Evolutionary conservation across 1,284 basidiomycete species (phyloP).

Genomic region (Tetrapyrgos nigripes): DNA sequence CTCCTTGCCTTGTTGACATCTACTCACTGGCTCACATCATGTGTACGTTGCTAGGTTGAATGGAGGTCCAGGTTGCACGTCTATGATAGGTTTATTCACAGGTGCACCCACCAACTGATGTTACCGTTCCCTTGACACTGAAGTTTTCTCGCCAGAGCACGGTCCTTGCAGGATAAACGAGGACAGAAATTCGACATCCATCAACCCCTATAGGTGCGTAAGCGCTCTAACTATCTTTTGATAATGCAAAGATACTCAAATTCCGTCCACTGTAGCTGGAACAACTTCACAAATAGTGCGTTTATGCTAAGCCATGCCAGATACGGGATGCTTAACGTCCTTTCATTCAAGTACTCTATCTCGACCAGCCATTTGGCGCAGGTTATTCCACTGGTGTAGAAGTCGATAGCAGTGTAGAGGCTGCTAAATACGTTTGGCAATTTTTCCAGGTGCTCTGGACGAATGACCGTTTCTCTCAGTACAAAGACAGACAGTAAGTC

Average conservation of each 20-base stretch:
- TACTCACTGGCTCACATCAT: too few species aligned
- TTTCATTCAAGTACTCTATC: conserved; percentile 45
- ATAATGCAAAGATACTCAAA: neutral
- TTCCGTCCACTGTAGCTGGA: conserved; percentile 41
- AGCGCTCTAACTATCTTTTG: too few species aligned
- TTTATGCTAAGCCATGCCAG: neutral
- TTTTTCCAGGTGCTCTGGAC: conserved; percentile 53
- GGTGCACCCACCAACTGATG: conserved; percentile 18
- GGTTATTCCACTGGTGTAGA: conserved; percentile 26
- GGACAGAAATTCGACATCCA: conserved; percentile 40
- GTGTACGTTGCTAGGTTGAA: conserved; percentile 39
- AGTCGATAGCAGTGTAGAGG: conserved; percentile 39
- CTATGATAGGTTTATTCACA: conserved; percentile 58
- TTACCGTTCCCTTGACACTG: neutral
- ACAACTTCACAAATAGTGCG: conserved; percentile 51
- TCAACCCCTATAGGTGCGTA: conserved; percentile 12
- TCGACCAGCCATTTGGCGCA: conserved; percentile 54
- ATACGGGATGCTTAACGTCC: neutral
- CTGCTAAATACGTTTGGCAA: conserved; percentile 23
- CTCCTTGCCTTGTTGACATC: too few species aligned
- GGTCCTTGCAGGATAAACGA: conserved; percentile 51
- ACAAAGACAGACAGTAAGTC: conserved; percentile 39
- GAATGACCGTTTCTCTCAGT: conserved; percentile 46
- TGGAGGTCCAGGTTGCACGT: conserved; percentile 52
- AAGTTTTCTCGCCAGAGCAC: conserved; percentile 33